Base-by-base conservation (phyloP, 768 basidiomycete genomes). In the Coprinellus aureogranulatus region DNA sequence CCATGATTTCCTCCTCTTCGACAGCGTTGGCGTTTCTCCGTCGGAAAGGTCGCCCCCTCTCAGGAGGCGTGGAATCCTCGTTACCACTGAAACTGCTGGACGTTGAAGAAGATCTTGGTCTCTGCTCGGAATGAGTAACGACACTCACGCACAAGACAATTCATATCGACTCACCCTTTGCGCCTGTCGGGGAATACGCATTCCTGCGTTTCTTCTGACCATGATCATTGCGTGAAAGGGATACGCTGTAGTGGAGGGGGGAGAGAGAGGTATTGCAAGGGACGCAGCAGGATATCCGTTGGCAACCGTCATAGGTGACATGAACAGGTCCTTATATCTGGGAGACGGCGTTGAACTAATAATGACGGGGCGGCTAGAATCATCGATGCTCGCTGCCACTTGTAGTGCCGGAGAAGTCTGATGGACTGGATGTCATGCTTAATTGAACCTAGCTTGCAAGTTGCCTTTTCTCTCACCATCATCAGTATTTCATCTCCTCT, bases 331-430 rank as follows among this genome's bases (percentile, higher is more conserved):
- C 39, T 37, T 49, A 49, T 49, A 39, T 30, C n/a, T 52, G 16
- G 50, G 23, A 11, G 20, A 39, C 30, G 22, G 22, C n/a, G 23
- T 37, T 52, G 22, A n/a, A 39, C 16, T 34, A 39, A 52, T 52
- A 34, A 52, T 34, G 50, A n/a, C n/a, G 50, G 39, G 50, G 50
- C 50, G 50, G 39, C 50, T 52, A 52, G 50, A 52, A 52, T 52
- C 50, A 52, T 34, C 16, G 50, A 52, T 52, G 50, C n/a, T 28
- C 50, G 14, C 50, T 52, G 50, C 50, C 50, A 52, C 18, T n/a
- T 52, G 27, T 49, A 49, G 48, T 37, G 11, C 50, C 50, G 50
- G 34, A 52, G 50, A 52, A 52, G 50, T 37, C 22, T 52, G 50
- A 52, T 52, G 22, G 30, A n/a, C 20, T 23, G n/a, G 22, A 52